These are phyloP conservation scores for Calocera cornea DNA, from an alignment of 768 basidiomycete genomes.

Conservation along the genomic window DNA sequence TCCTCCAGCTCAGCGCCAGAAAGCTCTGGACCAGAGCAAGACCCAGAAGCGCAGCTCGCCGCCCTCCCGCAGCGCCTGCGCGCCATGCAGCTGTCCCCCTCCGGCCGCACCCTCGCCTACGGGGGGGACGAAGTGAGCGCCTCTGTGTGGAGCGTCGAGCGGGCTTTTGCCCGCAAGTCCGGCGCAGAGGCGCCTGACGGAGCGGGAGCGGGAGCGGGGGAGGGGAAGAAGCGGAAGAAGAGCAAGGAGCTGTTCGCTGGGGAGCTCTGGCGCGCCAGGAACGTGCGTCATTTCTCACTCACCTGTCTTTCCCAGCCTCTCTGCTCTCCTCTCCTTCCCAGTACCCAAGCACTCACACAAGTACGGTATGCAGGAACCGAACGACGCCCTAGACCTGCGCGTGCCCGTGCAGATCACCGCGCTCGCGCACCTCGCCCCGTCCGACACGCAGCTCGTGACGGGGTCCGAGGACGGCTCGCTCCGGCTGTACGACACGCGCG, in stretches of 20 bases:
- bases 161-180: conserved; percentile 30
- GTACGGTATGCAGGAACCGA: conserved; percentile 57
- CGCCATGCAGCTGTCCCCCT: conserved; percentile 47
- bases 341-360: too few species aligned
- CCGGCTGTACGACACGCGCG: conserved; percentile 63
- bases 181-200: conserved; percentile 4
- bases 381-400: conserved; percentile 60
- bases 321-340: too few species aligned
- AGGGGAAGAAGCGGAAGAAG: conserved; percentile 38
- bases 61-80: conserved; percentile 54
- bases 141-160: conserved; percentile 64
- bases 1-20: conserved; percentile 2
- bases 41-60: conserved; percentile 21
- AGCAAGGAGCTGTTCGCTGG: conserved; percentile 45
- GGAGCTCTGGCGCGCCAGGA: conserved; percentile 76
- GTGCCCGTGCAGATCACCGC: conserved; percentile 66
- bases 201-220: conserved; percentile 32
- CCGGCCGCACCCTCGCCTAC: conserved; percentile 51
- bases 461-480: conserved; percentile 65
- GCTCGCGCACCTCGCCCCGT: conserved; percentile 47
- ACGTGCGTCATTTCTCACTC: conserved; percentile 34
- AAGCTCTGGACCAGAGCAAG: too few species aligned
- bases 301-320: background rate
- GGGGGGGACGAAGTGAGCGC: conserved; percentile 78
- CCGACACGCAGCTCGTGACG: conserved; percentile 43